Evolutionary conservation across 2,329 filamentous ascomycete genomes (phyloP).

Genomic region (Colletotrichum sojae): DNA sequence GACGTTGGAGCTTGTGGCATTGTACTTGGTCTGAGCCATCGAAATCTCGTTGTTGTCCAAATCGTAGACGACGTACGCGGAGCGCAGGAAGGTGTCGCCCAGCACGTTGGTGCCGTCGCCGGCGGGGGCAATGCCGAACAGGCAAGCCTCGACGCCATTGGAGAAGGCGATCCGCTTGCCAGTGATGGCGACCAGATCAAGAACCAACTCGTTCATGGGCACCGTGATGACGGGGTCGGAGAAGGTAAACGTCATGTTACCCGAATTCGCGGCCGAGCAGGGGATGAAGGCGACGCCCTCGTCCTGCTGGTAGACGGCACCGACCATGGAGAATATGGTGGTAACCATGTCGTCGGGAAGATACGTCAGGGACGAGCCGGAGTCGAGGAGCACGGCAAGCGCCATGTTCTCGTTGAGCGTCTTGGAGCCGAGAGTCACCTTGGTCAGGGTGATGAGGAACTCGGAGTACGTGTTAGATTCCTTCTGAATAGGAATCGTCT

Average conservation of each 20-base stretch:
- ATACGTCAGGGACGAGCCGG: constrained; percentile 77
- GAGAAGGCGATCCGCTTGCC: constrained; percentile 65
- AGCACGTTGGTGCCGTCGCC: constrained; percentile 71
- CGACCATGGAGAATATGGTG: constrained; percentile 70
- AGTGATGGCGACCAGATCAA: constrained; percentile 63
- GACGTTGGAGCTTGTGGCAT: constrained; percentile 65
- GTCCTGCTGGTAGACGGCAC: constrained; percentile 69
- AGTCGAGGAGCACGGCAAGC: constrained; percentile 78
- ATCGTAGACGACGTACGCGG: constrained; percentile 83
- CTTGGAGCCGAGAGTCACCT: constrained; percentile 61
- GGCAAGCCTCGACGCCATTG: constrained; percentile 70
- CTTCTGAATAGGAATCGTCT: constrained; percentile 77
- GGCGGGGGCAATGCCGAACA: constrained; percentile 77
- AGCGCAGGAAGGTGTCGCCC: constrained; percentile 82
- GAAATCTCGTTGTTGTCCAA: constrained; percentile 80
- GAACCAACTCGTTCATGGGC: constrained; percentile 71
- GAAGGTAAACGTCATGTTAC: constrained; percentile 68
- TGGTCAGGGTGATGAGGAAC: constrained; percentile 79
- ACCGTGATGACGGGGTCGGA: constrained; percentile 68
- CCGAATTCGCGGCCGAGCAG: constrained; percentile 63
- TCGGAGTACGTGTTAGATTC: constrained; percentile 67
- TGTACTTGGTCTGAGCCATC: constrained; percentile 76
- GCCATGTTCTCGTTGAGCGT: constrained; percentile 64
- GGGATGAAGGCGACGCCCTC: constrained; percentile 73
- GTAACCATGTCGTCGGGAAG: constrained; percentile 70